Base-by-base conservation (phyloP, 2,329 filamentous ascomycete species). In the Monosporascus sp. region DNA sequence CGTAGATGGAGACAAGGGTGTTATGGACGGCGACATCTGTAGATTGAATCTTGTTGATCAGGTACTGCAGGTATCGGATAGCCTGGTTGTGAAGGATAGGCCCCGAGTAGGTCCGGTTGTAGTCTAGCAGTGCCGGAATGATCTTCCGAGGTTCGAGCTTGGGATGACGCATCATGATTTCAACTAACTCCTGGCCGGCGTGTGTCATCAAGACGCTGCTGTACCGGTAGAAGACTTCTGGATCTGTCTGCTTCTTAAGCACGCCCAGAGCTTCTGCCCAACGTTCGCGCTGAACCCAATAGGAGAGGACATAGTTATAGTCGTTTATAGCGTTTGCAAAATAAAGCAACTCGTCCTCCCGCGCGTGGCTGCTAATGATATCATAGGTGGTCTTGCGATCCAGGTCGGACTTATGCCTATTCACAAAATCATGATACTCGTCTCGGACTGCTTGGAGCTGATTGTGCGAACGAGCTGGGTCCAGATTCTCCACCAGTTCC, bases 191-290 rank as follows among this genome's bases (percentile, higher is more conserved):
- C 6, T 87, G 81, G 0, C 93, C 85, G 3, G 86, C 86, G 67
- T 97, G 89, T 17, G 86, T 87, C 88, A 99, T 96, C 48, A 99
- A 80, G n/a, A 97, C 92, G 64, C 88, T 96, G 75, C 91, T 94
- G 70, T 97, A 97, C 58, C 90, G 88, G 76, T 97, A 97, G 72
- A 97, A 99, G 46, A 96, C 89, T 49, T 96, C 91, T 0, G 90
- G 84, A 49, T 96, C 89, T 5, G 87, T 96, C 72, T 99, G 94
- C 70, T 89, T 91, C 74, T 97, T 96, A 50, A 99, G 78, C 41
- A 97, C 91, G 52, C 84, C 82, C 60, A 99, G 77, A 2, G 91
- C 91, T 63, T 97, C 91, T 5, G 77, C 74, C 94, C 94, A 99
- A 62, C 89, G 84, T 72, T 97, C 94, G 55, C 93, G 82, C 71